Base-by-base conservation (phyloP, 1,139 yeast species). In the Eremothecium sinecaudum region DNA sequence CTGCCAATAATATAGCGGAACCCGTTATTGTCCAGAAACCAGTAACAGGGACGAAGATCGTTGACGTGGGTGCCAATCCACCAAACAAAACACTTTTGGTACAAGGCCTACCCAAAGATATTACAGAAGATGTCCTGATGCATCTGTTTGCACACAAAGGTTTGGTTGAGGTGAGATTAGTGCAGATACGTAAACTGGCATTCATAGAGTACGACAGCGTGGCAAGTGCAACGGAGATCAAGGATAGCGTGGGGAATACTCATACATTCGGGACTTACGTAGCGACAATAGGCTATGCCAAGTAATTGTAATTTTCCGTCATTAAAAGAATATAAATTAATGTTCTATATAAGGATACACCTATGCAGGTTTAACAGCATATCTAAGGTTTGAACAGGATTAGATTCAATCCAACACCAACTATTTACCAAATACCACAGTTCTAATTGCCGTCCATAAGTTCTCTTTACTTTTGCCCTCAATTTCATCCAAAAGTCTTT, bases 131-230 rank as follows among this genome's bases (percentile, higher is more conserved):
- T 0, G 59, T 57, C 5, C 52, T 60, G 2, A 61, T 51, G 0
- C 64, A 61, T 4, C 47, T 58, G 10, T 73, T 59, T 44, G 56
- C 63, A 2, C 93, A 93, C 0, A 79, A 76, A 42, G 50, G 45
- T 3, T 38, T 53, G 10, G 59, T 71, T 17, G 81, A 75, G 41
- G 65, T 78, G 1, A 71, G 94, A 35, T 60, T 75, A 33, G 84
- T 90, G 22, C 66, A 70, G 3, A 73, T 76, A 2, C 68, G 84
- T 32, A 69, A 71, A 28, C 71, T 90, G 35, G 93, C 92, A 5
- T 80, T 90, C 56, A 70, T 90, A 9, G 96, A 90, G 48, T 90
- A 77, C 53, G 75, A 71, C 22, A 59, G 63, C 5, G 78, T 73
- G 18, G 57, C 53, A 4, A 63, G 64, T 28, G 77, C 83, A 0